Percentiles rank a stretch among this genome's conserved stretches.
Conservation (phyloP, 495 filamentous ascomycete species). For the Penicillium dipodomyicola region DNA sequence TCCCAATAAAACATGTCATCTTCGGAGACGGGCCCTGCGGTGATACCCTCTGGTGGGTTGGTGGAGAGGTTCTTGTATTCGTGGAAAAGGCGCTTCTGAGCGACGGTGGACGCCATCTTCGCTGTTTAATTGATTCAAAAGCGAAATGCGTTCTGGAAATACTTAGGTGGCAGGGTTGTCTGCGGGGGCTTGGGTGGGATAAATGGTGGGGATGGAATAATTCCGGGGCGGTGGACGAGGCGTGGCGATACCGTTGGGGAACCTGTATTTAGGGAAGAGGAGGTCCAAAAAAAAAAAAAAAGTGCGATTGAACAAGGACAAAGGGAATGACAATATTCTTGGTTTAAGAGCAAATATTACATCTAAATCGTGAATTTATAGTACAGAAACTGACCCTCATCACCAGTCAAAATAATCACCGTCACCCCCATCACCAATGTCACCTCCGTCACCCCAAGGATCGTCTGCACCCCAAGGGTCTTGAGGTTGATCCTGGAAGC, state of each 20-base stretch:
- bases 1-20: conserved; percentile 98
- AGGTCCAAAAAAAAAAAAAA: neutral
- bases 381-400: conserved; percentile 19
- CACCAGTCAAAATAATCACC: conserved; percentile 41
- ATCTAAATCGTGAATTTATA: conserved; percentile 9
- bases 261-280: neutral
- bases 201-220: conserved; percentile 13
- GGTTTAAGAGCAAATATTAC: neutral
- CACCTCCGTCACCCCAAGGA: conserved; percentile 15
- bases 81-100: conserved; percentile 92
- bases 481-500: conserved; percentile 28
- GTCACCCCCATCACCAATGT: conserved; percentile 26
- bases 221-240: conserved; percentile 9
- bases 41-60: conserved; percentile 90
- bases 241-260: neutral
- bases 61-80: conserved; percentile 88
- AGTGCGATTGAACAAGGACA: neutral
- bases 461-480: conserved; percentile 38
- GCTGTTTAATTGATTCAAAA: conserved; percentile 1
- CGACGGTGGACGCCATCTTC: conserved; percentile 47
- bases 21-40: conserved; percentile 87
- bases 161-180: conserved; percentile 8
- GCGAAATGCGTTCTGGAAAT: neutral
- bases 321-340: neutral
- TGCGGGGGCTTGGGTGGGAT: conserved; percentile 5